Evolutionary conservation across 768 basidiomycete species (phyloP).

Genomic region (Boletus pseudopeckii): DNA sequence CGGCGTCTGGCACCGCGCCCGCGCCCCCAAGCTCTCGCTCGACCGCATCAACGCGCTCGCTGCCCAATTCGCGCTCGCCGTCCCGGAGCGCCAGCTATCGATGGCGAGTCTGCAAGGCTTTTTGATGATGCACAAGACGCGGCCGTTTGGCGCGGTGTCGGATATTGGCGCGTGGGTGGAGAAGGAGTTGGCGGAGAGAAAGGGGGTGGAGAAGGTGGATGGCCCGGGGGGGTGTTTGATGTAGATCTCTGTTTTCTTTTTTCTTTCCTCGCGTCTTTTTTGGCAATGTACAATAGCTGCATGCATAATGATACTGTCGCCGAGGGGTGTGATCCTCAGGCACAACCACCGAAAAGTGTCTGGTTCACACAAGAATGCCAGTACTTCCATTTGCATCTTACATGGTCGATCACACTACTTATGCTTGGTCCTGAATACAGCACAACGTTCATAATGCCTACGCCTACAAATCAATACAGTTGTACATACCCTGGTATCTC

Average conservation of each 20-base stretch:
- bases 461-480: conserved; percentile 8
- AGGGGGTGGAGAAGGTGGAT: background rate
- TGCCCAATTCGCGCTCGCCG: conserved; percentile 46
- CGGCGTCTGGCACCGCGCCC: conserved; percentile 30
- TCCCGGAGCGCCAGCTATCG: conserved; percentile 46
- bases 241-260: background rate
- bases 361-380: too few relatives aligned
- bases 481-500: conserved; percentile 2
- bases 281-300: conserved; percentile 2
- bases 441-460: background rate
- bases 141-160: conserved; percentile 53
- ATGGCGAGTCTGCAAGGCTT: conserved; percentile 53
- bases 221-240: too few relatives aligned
- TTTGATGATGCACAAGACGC: conserved; percentile 64
- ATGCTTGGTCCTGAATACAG: background rate
- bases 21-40: conserved; percentile 40
- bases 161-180: conserved; percentile 48
- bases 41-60: conserved; percentile 47
- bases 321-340: background rate
- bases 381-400: too few relatives aligned
- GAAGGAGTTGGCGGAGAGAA: conserved; percentile 33
- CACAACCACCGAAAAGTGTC: background rate
- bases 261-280: background rate
- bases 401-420: background rate
- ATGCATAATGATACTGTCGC: background rate